A percentile compares a stretch with the other conserved stretches of the same genome.
These are phyloP conservation scores for Dendrothele bispora DNA, from an alignment of 768 basidiomycete genomes.

Conservation along the genomic window DNA sequence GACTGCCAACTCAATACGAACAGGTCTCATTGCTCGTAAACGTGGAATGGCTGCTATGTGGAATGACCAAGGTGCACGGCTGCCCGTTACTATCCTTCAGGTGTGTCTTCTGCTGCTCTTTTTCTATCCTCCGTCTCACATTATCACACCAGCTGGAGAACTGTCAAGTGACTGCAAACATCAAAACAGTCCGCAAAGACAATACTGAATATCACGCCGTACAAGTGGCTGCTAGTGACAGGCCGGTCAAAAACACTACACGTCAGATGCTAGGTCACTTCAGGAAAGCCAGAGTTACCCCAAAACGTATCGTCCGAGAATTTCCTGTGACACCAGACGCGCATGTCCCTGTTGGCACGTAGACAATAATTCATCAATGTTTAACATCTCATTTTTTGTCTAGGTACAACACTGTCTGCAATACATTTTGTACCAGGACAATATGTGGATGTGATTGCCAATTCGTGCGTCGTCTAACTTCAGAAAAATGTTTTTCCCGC, in stretches of 20 bases:
- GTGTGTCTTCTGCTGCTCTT: conserved; percentile 36
- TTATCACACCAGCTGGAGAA: conserved; percentile 64
- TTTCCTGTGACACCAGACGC: conserved; percentile 90
- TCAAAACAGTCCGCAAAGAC: conserved; percentile 62
- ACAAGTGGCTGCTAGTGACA: conserved; percentile 86
- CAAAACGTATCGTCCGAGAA: conserved; percentile 85
- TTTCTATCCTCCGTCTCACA: not conserved
- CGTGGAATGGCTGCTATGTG: conserved; percentile 94
- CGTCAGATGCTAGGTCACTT: conserved; percentile 90
- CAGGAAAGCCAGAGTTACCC: conserved; percentile 72
- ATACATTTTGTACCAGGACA: conserved; percentile 98
- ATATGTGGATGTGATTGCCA: conserved; percentile 87
- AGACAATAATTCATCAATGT: not conserved
- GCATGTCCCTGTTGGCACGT: conserved; percentile 83
- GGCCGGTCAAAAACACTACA: conserved; percentile 68
- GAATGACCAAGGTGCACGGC: conserved; percentile 84
- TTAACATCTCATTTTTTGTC: not conserved
- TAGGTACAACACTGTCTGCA: conserved; percentile 87
- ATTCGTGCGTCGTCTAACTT: conserved; percentile 62
- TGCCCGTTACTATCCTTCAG: conserved; percentile 94
- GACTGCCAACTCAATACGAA: conserved; percentile 83
- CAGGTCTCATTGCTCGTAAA: conserved; percentile 92
- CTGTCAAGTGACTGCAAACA: conserved; percentile 85
- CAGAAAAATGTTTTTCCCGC: not conserved
- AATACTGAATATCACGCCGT: conserved; percentile 86